These are phyloP conservation scores for Phaeosphaeria sp. DNA, from an alignment of 2,329 filamentous ascomycete genomes.

Conservation along the genomic window DNA sequence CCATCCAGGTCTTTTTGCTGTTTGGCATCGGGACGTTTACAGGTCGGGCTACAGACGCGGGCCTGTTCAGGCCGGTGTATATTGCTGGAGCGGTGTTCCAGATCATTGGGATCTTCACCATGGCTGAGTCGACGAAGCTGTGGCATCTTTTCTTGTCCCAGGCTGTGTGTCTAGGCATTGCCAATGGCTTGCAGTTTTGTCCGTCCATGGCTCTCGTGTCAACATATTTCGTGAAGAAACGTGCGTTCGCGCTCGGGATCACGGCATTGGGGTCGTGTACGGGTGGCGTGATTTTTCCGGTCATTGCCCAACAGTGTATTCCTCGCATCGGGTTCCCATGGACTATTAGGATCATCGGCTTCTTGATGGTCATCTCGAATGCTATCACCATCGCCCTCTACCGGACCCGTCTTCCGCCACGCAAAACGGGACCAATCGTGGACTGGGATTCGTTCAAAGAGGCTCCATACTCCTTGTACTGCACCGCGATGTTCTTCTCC, in stretches of 20 bases:
- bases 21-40: conserved; percentile 40
- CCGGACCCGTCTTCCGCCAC: conserved; percentile 48
- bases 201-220: conserved; percentile 63
- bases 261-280: conserved; percentile 37
- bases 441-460: conserved; percentile 53
- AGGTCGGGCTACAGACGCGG: conserved; percentile 40
- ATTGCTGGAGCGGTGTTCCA: conserved; percentile 42
- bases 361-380: conserved; percentile 61
- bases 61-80: conserved; percentile 36
- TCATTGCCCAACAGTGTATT: conserved; percentile 42
- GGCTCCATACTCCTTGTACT: conserved; percentile 47
- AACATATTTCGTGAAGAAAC: conserved; percentile 39
- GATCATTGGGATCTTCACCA: conserved; percentile 40
- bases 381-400: conserved; percentile 43
- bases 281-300: conserved; percentile 40
- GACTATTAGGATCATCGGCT: conserved; percentile 67
- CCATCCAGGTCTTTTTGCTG: conserved; percentile 41
- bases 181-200: conserved; percentile 59
- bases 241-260: conserved; percentile 39
- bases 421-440: conserved; percentile 50
- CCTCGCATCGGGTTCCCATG: conserved; percentile 60
- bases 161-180: conserved; percentile 64
- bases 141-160: conserved; percentile 54
- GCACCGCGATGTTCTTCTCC: conserved; percentile 44
- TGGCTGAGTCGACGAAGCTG: conserved; percentile 33